Conservation (phyloP, 192 early-diverging fungal genomes). For the Neocallimastix lanati region DNA sequence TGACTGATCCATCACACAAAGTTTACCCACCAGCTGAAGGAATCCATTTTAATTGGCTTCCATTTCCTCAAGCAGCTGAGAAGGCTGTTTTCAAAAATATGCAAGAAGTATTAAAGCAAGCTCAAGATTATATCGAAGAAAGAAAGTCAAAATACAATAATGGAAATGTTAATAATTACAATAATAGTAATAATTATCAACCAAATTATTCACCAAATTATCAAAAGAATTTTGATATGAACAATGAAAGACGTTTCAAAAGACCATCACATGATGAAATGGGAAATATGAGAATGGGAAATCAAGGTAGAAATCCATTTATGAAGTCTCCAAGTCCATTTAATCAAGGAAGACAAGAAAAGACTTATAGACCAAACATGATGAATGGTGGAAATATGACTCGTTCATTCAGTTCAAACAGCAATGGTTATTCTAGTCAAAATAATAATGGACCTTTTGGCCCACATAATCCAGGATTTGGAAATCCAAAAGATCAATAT, state of each 20-base stretch:
- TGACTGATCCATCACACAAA: constrained; percentile 29
- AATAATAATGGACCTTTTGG: neutral
- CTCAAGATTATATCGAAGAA: constrained; percentile 42
- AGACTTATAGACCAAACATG: neutral
- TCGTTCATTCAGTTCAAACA: neutral
- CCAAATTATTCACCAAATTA: neutral
- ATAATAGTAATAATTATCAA: neutral
- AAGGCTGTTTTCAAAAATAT: constrained; percentile 56
- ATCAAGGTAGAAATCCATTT: neutral
- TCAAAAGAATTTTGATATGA: neutral
- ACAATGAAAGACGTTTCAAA: neutral
- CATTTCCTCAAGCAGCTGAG: constrained; percentile 40
- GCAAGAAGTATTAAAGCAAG: constrained; percentile 61
- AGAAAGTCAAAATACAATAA: constrained; percentile 10
- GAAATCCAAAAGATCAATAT: neutral
- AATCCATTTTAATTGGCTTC: constrained; percentile 53
- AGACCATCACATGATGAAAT: neutral
- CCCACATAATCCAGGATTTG: neutral
- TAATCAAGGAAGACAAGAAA: neutral
- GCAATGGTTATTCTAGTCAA: neutral
- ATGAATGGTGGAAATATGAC: neutral
- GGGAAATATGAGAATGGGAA: neutral
- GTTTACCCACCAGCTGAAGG: constrained; percentile 44
- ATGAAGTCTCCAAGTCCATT: neutral
- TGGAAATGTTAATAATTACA: neutral